Evolutionary conservation across 257 asterid genomes (phyloP).

Genomic region (Forsythia viridissima): DNA sequence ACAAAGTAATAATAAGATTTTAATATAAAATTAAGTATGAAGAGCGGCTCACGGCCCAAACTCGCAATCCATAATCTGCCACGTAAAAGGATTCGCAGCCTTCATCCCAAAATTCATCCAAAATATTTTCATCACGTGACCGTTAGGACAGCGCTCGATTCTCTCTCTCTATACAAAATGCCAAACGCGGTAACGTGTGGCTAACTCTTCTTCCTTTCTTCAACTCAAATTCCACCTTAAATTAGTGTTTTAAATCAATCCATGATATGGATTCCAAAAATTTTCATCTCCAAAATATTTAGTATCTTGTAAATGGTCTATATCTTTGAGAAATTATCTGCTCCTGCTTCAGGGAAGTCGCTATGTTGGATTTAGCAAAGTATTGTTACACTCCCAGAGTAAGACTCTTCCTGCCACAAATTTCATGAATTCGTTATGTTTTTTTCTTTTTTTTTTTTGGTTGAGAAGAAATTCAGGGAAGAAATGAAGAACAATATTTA

Average conservation of each 20-base stretch:
- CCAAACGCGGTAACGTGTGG: constrained; percentile 53
- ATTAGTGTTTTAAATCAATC: not conserved
- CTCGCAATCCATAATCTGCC: constrained; percentile 30
- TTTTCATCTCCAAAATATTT: not conserved
- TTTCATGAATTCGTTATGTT: not conserved
- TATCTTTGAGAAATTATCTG: constrained; percentile 5
- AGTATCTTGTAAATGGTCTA: constrained; percentile 25
- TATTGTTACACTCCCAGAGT: constrained; percentile 42
- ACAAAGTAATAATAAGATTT: too few relatives aligned
- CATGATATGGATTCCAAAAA: not conserved
- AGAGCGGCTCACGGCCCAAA: not conserved
- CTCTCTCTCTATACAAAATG: not conserved
- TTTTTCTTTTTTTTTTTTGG: too few relatives aligned
- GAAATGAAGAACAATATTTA: not conserved
- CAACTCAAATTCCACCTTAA: constrained; percentile 1
- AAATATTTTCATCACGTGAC: constrained; percentile 19
- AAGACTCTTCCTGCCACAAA: constrained; percentile 10
- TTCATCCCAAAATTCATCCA: constrained; percentile 26
- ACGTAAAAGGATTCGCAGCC: constrained; percentile 17
- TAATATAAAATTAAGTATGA: too few relatives aligned
- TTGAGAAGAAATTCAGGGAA: not conserved
- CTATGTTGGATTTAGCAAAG: constrained; percentile 47
- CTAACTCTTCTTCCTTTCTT: constrained; percentile 31
- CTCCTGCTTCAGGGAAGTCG: constrained; percentile 34
- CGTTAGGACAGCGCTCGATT: constrained; percentile 8